phyloP scores from a whole-genome alignment of 2,329 filamentous ascomycete genomes.

The Clarireedia sp. region DNA sequence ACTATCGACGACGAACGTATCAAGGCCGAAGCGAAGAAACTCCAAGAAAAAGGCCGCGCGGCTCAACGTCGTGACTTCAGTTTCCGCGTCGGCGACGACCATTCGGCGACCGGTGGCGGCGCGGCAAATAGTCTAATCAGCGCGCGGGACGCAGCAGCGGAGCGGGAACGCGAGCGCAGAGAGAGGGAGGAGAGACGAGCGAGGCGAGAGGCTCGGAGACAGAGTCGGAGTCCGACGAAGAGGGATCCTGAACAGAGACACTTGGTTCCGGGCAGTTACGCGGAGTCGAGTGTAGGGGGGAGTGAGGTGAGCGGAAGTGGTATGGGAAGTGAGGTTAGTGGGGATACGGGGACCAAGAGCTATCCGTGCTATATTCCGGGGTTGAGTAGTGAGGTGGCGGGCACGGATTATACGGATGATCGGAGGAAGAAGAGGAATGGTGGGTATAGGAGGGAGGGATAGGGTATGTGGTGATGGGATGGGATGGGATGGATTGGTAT shows the following conservation, averaged over 20 bases:
- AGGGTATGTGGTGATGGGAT: neutral
- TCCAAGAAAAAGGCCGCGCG: constrained; percentile 46
- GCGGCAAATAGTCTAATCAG: neutral
- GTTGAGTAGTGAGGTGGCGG: constrained; percentile 18
- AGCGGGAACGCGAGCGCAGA: constrained; percentile 12
- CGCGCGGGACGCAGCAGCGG: constrained; percentile 7
- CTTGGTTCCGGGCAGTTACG: neutral
- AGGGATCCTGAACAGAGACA: constrained; percentile 4
- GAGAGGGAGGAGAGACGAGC: constrained; percentile 10
- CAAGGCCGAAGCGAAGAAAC: constrained; percentile 46
- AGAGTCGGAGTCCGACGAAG: constrained; percentile 22
- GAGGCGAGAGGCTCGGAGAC: constrained; percentile 16
- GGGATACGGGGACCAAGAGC: constrained; percentile 29
- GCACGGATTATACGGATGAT: constrained; percentile 26
- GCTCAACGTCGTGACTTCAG: constrained; percentile 29
- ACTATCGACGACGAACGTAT: constrained; percentile 36
- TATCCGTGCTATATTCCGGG: constrained; percentile 31
- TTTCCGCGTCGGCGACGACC: constrained; percentile 28
- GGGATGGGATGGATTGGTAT: neutral
- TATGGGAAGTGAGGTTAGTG: constrained; percentile 17
- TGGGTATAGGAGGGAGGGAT: constrained; percentile 9
- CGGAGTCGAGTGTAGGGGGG: neutral
- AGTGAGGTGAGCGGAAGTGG: constrained; percentile 19
- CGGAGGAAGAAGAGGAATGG: constrained; percentile 23
- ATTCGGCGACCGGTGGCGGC: constrained; percentile 11